Conservation (phyloP, 495 filamentous ascomycete genomes). For the Aspergillus nanangensis region DNA sequence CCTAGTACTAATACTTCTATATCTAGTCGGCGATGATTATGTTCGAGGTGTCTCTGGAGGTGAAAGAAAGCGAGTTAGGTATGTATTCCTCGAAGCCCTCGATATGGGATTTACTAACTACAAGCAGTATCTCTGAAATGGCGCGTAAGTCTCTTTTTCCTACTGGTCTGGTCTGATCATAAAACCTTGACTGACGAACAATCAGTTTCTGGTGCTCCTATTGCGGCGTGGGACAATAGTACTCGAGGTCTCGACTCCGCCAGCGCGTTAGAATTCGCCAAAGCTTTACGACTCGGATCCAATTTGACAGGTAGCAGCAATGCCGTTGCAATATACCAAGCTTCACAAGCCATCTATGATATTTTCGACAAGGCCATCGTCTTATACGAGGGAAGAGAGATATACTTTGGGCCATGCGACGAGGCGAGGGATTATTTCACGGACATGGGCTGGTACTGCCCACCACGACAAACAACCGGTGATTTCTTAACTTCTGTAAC, state of each 20-base stretch:
- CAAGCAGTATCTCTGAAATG: slow-evolving; percentile 49
- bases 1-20: slow-evolving; percentile 37
- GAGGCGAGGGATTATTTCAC: slow-evolving; percentile 59
- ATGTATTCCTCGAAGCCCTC: neutral
- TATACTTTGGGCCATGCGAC: slow-evolving; percentile 60
- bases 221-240: slow-evolving; percentile 81
- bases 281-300: slow-evolving; percentile 68
- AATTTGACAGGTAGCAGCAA: slow-evolving; percentile 70
- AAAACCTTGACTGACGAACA: slow-evolving; percentile 30
- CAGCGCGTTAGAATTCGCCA: slow-evolving; percentile 69
- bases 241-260: slow-evolving; percentile 81
- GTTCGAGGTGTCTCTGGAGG: slow-evolving; percentile 74
- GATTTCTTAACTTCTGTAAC: slow-evolving; percentile 75
- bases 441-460: slow-evolving; percentile 56
- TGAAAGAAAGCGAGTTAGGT: slow-evolving; percentile 65
- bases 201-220: slow-evolving; percentile 60
- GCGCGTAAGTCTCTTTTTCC: slow-evolving; percentile 44
- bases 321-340: slow-evolving; percentile 82
- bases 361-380: slow-evolving; percentile 59
- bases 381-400: slow-evolving; percentile 60
- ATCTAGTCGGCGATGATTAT: slow-evolving; percentile 39
- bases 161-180: too few species aligned
- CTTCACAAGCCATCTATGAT: slow-evolving; percentile 77
- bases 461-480: slow-evolving; percentile 56
- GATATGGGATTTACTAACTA: slow-evolving; percentile 3